A percentile compares a stretch with the other conserved stretches of the same genome.
Evolutionary conservation across 202 grass and related monocot species (phyloP).

Genomic region (Bolboschoenoplectus hybrid): DNA sequence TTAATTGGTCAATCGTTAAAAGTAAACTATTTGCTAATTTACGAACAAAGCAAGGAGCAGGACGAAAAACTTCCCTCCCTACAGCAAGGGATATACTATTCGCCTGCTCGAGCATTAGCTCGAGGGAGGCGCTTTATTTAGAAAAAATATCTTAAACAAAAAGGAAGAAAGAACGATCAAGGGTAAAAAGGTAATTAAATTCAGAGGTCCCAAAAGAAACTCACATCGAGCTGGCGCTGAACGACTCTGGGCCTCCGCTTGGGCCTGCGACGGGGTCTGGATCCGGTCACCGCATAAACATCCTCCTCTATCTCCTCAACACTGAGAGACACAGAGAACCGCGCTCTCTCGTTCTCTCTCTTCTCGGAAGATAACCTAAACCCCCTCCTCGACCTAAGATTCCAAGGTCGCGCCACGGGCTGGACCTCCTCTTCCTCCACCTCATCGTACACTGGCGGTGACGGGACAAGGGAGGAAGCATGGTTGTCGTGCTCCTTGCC

Average conservation of each 20-base stretch:
- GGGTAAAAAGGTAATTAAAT: conserved; percentile 26
- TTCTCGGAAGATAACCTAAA: conserved; percentile 5
- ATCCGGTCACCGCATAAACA: conserved; percentile 77
- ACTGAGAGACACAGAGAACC: conserved; percentile 57
- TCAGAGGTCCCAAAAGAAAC: neutral
- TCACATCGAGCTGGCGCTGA: conserved; percentile 88
- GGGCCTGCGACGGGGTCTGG: conserved; percentile 67
- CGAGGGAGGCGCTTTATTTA: conserved; percentile 15
- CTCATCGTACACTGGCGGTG: conserved; percentile 25
- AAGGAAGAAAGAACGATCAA: conserved; percentile 6
- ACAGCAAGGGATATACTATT: neutral
- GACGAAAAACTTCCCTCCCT: neutral
- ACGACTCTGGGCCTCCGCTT: conserved; percentile 64
- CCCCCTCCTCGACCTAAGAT: conserved; percentile 61
- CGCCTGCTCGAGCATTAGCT: neutral
- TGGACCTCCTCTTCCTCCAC: conserved; percentile 40
- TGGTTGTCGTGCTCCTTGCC: conserved; percentile 28
- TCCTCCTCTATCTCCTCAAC: conserved; percentile 85
- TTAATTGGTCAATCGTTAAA: neutral
- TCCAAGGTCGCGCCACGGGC: conserved; percentile 65
- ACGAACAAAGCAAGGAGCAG: conserved; percentile 12
- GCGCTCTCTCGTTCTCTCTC: conserved; percentile 38
- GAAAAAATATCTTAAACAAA: conserved; percentile 34
- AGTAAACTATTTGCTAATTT: neutral
- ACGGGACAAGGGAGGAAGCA: neutral